Evolutionary conservation across 2,329 filamentous ascomycete genomes (phyloP).

Genomic region (Cryphonectria nitschkei): DNA sequence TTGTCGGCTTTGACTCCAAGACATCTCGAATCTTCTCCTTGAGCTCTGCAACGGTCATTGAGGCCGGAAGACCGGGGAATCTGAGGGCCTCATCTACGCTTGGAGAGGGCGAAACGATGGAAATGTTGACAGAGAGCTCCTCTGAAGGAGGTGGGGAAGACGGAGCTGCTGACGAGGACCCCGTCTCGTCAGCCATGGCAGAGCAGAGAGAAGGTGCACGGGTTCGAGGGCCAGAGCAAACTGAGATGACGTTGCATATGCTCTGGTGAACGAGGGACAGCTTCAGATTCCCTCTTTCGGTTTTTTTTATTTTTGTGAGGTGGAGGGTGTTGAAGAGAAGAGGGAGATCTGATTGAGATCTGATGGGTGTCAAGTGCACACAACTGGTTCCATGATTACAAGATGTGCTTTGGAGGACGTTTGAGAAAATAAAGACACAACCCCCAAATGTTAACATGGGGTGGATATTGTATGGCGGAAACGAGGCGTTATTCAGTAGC

Average conservation of each 20-base stretch:
- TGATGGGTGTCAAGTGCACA: not conserved
- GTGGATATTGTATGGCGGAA: not conserved
- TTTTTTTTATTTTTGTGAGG: not conserved
- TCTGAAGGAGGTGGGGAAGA: constrained; percentile 18
- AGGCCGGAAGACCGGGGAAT: constrained; percentile 52
- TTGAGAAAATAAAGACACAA: not conserved
- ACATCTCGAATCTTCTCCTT: constrained; percentile 61
- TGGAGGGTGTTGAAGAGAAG: not conserved
- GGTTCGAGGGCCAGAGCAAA: not conserved
- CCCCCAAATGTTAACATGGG: not conserved
- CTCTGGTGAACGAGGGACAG: not conserved
- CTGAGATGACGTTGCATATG: not conserved
- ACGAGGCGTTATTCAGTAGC: not conserved
- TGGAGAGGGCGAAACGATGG: constrained; percentile 62
- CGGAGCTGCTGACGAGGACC: constrained; percentile 34
- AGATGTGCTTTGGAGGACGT: not conserved
- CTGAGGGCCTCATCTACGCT: constrained; percentile 55
- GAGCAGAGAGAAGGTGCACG: not conserved
- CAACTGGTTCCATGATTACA: not conserved
- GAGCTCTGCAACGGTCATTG: constrained; percentile 59
- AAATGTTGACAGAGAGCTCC: constrained; percentile 54
- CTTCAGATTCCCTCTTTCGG: not conserved
- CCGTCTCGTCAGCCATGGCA: constrained; percentile 45
- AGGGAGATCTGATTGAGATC: not conserved
- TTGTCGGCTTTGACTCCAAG: constrained; percentile 52